Base-by-base conservation (phyloP, 495 filamentous ascomycete species). In the Terfezia claveryi region DNA sequence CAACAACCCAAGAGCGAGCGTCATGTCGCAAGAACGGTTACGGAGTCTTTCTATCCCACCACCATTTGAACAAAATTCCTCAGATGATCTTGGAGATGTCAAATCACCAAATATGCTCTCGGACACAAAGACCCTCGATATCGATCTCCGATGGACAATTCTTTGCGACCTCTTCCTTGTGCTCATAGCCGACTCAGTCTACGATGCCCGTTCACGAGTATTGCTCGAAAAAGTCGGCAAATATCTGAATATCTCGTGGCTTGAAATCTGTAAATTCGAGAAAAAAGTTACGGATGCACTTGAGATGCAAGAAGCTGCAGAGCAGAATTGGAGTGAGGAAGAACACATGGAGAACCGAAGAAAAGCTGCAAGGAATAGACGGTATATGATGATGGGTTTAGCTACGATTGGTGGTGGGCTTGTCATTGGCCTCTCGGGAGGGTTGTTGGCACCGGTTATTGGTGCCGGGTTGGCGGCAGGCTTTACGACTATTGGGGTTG, bases 301-400 rank as follows among this genome's bases (percentile, higher is more conserved):
- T 20, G 91, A 96, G 67, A 94, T 99, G 84, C 91, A 99, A 70
- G 78, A 80, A 41, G 81, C 86, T 9, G 79, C 85, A 36, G 92
- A 89, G 65, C 92, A 99, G 68, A 93, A 85, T 58, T 99, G 91
- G 91, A 87, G 93, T 61, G 91, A 96, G 68, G 79, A 86, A 14
- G 87, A 92, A 50, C 87, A 96, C 64, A 89, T 95, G 77, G 87
- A 89, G 64, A 81, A 76, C 55, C 76, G 91, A 52, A 77, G 81
- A 51, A 94, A 95, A 66, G 69, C 75, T 60, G 84, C 82, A 4
- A 68, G 85, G 50, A 95, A 83, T 61, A 76, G 75, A 57, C 82
- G 85, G 53, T 86, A 87, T 61, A 80, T 94, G 68, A 81, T 95
- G 71, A 94, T 99, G 87, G 91, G 91, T 3, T 72, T 99, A 23